phyloP scores from a whole-genome alignment of 1,284 basidiomycete genomes.

The Rhodotorula mucilaginosa region DNA sequence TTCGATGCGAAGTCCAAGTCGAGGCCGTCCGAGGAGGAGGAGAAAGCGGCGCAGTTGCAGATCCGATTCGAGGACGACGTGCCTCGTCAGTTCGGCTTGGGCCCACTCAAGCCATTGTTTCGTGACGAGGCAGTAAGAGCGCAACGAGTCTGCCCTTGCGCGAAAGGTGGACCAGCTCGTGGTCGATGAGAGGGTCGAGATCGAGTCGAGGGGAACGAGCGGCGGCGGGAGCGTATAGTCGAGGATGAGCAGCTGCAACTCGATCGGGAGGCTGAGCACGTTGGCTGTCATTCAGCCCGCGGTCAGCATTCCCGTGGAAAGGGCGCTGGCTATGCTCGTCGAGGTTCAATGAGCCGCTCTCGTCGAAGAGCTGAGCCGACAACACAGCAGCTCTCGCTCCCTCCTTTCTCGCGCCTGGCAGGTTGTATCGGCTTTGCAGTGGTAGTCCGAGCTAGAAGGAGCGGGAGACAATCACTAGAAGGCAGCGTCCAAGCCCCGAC shows the following conservation, averaged over 20 bases:
- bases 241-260: neutral
- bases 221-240: neutral
- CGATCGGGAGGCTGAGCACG: neutral
- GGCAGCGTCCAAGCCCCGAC: neutral
- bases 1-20: neutral
- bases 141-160: neutral
- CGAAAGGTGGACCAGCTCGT: neutral
- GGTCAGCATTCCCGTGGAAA: too few relatives aligned
- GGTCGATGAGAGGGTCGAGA: too few relatives aligned
- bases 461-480: neutral
- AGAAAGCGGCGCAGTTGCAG: neutral
- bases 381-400: too few relatives aligned
- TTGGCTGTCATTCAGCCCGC: too few relatives aligned
- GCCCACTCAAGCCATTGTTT: neutral
- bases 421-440: too few relatives aligned
- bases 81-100: neutral
- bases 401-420: too few relatives aligned
- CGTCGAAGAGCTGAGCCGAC: too few relatives aligned
- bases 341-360: neutral
- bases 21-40: neutral
- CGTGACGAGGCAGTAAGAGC: neutral
- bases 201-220: neutral
- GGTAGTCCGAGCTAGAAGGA: neutral
- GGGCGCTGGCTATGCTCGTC: too few relatives aligned
- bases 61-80: conserved; percentile 2